A percentile compares a stretch with the other conserved stretches of the same genome.
Evolutionary conservation across 768 basidiomycete species (phyloP).

Genomic region (Vararia minispora): DNA sequence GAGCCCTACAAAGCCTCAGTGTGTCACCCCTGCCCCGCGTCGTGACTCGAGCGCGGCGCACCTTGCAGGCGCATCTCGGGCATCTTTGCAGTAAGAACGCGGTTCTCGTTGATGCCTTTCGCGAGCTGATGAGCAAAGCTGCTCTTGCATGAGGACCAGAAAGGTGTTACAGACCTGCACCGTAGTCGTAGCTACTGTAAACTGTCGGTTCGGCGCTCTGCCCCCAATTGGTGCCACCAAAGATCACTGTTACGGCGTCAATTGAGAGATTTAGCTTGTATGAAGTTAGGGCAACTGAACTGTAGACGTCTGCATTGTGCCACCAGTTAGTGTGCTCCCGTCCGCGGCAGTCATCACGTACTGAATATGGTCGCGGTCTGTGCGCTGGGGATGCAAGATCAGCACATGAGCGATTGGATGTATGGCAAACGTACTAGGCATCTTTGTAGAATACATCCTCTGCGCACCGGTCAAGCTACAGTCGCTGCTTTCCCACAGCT

Average conservation of each 20-base stretch:
- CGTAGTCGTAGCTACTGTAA: slow-evolving; percentile 55
- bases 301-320: slow-evolving; percentile 41
- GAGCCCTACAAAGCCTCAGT: slow-evolving; percentile 22
- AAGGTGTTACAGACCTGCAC: slow-evolving; percentile 26
- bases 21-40: no score
- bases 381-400: slow-evolving; percentile 17
- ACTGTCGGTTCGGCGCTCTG: slow-evolving; percentile 44
- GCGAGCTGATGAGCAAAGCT: neutral
- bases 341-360: no score
- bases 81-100: slow-evolving; percentile 37
- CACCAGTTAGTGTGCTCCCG: no score
- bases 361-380: slow-evolving; percentile 43
- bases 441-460: slow-evolving; percentile 45
- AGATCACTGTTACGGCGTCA: slow-evolving; percentile 29
- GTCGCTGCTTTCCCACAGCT: no score
- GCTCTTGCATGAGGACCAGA: neutral
- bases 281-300: slow-evolving; percentile 18
- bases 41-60: slow-evolving; percentile 11
- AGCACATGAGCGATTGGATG: neutral
- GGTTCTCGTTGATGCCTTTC: slow-evolving; percentile 39
- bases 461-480: no score
- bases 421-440: slow-evolving; percentile 27
- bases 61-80: slow-evolving; percentile 45
- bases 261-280: neutral
- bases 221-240: slow-evolving; percentile 58